phyloP scores from a whole-genome alignment of 202 grass and related monocot genomes.

The Miscanthus sacchariflorus region DNA sequence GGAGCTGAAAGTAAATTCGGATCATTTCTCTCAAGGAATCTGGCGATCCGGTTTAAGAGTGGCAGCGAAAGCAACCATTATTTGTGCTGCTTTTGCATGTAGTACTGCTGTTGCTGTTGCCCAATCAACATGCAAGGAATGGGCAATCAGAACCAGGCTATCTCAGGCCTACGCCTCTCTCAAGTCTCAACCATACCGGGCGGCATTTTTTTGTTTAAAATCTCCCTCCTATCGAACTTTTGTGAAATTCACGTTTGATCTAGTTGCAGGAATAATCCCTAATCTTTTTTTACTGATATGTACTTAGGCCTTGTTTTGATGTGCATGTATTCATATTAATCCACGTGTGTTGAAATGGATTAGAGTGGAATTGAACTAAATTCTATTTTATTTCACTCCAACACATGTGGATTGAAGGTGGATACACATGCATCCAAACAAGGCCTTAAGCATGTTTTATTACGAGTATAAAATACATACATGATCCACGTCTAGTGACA shows the following conservation, averaged over 20 bases:
- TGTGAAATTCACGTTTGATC: neutral
- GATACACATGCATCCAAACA: no score
- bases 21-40: slow-evolving; percentile 20
- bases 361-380: no score
- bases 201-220: neutral
- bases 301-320: neutral
- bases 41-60: neutral
- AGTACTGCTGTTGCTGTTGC: slow-evolving; percentile 7
- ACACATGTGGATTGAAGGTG: no score
- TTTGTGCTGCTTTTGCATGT: slow-evolving; percentile 37
- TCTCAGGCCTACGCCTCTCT: neutral
- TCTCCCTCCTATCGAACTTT: neutral
- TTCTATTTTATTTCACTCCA: no score
- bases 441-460: neutral
- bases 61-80: slow-evolving; percentile 54
- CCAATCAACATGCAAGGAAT: slow-evolving; percentile 32
- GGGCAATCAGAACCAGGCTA: neutral
- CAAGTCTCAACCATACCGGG: neutral
- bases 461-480: no score
- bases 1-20: slow-evolving; percentile 16
- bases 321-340: no score
- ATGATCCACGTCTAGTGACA: no score
- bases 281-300: neutral
- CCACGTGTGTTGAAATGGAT: no score
- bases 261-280: neutral